Evolutionary conservation across 2,329 filamentous ascomycete genomes (phyloP), one percentile per base, ranked within the genome.

Genomic region (Sordariomycetes sp.): DNA sequence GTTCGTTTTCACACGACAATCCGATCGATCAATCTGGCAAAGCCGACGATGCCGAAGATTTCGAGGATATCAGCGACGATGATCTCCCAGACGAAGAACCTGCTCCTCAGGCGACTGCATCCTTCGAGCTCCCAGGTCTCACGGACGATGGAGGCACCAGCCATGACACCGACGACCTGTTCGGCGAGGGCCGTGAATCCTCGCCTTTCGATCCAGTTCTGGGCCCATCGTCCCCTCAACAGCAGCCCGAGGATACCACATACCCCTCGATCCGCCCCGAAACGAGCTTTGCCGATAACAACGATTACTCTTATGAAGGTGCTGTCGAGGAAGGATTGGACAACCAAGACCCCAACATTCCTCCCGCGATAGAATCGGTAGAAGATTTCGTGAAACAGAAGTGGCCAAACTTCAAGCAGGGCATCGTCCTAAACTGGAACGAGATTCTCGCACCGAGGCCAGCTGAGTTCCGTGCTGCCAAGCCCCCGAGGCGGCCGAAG

Each of bases 1-100:
- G n/a, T 14, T 50, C 46, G 8, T 65, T 79, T 54, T 67, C 72
- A 34, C 67, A 65, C 46, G 68, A 74, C 55, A 73, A 72, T 57
- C 69, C 77, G 25, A 80, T 86, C 62, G 84, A 86, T 62, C 78
- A 84, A 62, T 77, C 78, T 7, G 88, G 90, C 70, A 99, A 99
- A 72, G 93, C 91, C 58, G 91, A 91, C 60, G 89, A 97, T 72
- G 94, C 94, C 48, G 75, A 94, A 61, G 94, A 99, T 68, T 99
- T 79, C 65, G 90, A 89, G 68, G 90, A 96, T 67, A 92, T 97
- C 61, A 88, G 88, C 63, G 93, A 97, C 69, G 91, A 95, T 68
- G 92, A 97, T 62, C 79, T 96, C 8, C 88, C 90, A 12, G 90
- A 94, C 7, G 90, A 94, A 62, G 86, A 89, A 60, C 81, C 85